Evolutionary conservation across 1,284 basidiomycete species (phyloP).

Genomic region (Tylopilus sp.): DNA sequence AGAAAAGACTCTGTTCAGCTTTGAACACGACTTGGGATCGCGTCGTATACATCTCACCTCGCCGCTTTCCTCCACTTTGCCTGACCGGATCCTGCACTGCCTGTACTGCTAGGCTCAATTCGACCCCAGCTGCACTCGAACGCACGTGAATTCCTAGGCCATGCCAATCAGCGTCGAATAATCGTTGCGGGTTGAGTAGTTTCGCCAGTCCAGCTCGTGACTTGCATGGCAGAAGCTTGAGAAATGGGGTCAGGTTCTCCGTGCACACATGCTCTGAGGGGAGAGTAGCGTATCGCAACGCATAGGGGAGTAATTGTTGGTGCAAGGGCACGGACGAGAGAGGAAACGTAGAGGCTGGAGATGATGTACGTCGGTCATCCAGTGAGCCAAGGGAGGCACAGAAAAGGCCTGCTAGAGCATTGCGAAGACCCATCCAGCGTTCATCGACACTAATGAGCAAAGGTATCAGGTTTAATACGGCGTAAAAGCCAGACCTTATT

Average conservation of each 20-base stretch:
- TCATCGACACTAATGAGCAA: constrained; percentile 66
- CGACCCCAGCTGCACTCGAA: constrained; percentile 56
- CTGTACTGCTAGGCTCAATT: constrained; percentile 83
- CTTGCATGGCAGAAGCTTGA: constrained; percentile 96
- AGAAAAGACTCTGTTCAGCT: neutral
- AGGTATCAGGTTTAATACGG: neutral
- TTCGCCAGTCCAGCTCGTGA: constrained; percentile 89
- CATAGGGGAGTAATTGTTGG: constrained; percentile 42
- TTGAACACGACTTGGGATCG: neutral
- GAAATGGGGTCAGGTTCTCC: constrained; percentile 96
- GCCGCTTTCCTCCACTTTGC: constrained; percentile 55
- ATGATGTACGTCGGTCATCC: constrained; percentile 78
- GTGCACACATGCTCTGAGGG: constrained; percentile 93
- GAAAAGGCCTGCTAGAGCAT: constrained; percentile 93
- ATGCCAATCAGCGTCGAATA: constrained; percentile 93
- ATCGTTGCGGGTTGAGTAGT: constrained; percentile 86
- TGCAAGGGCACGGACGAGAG: constrained; percentile 23
- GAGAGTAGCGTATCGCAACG: constrained; percentile 80
- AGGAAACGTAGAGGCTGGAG: constrained; percentile 65
- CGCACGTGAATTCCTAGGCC: constrained; percentile 83
- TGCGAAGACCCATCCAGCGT: constrained; percentile 88
- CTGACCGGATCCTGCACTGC: constrained; percentile 86
- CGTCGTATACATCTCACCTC: constrained; percentile 57
- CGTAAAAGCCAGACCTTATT: neutral
- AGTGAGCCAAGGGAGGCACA: constrained; percentile 91